phyloP scores from a whole-genome alignment of 2,329 filamentous ascomycete genomes.

The Monilinia polystroma region DNA sequence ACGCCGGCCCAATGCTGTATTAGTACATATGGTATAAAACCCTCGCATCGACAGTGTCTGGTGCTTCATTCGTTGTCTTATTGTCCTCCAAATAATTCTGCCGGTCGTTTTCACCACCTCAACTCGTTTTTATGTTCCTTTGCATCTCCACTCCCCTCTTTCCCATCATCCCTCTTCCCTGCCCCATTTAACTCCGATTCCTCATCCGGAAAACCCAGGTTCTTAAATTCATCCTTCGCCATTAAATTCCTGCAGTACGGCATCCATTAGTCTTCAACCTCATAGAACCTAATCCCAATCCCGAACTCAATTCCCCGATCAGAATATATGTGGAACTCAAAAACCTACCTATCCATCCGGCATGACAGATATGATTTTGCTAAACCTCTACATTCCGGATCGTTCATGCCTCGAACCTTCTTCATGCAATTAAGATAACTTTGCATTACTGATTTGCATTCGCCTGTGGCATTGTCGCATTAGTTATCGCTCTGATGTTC shows the following conservation, averaged over 20 bases:
- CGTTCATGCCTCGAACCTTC: conserved; percentile 78
- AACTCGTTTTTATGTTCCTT: conserved; percentile 35
- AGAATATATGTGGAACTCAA: not conserved
- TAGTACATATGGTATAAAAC: conserved; percentile 5
- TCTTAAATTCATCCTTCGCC: conserved; percentile 93
- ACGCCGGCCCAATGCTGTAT: conserved; percentile 11
- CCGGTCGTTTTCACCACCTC: conserved; percentile 31
- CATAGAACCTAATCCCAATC: not conserved
- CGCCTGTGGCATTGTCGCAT: conserved; percentile 54
- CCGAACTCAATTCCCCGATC: not conserved
- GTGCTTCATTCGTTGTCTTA: not conserved
- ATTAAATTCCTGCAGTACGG: conserved; percentile 73
- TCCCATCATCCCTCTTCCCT: conserved; percentile 23
- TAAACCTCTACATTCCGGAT: conserved; percentile 77
- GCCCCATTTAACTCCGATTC: conserved; percentile 26
- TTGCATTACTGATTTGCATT: conserved; percentile 88
- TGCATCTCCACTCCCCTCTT: conserved; percentile 29
- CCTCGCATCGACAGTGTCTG: no score
- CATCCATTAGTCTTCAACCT: not conserved
- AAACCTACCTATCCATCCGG: conserved; percentile 84
- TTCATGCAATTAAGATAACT: conserved; percentile 86
- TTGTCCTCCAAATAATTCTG: not conserved
- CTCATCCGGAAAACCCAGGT: conserved; percentile 70
- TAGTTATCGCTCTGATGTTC: conserved; percentile 21
- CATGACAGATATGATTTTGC: conserved; percentile 89